Evolutionary conservation across 2,329 filamentous ascomycete genomes (phyloP).

Genomic region (Leptographium flavum): DNA sequence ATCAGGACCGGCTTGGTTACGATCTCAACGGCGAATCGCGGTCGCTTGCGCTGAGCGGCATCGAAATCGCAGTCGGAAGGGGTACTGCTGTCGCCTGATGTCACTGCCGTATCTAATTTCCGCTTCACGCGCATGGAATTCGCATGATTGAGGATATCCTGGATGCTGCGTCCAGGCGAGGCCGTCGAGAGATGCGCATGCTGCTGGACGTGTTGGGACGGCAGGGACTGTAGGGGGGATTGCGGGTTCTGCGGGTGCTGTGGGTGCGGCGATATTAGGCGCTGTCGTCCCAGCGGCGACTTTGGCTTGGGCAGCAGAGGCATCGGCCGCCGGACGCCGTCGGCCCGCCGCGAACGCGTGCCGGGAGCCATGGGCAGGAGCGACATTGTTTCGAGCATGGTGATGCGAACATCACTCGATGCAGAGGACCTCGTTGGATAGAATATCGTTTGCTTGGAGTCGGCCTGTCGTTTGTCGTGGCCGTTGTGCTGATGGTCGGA

Average conservation of each 20-base stretch:
- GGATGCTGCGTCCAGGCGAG: slow-evolving; percentile 8
- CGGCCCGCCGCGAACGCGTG: slow-evolving; percentile 13
- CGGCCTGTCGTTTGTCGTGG: not conserved
- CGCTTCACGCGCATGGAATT: slow-evolving; percentile 8
- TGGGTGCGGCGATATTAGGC: not conserved
- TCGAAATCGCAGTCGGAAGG: not conserved
- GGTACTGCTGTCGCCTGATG: not conserved
- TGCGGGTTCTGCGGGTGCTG: not conserved
- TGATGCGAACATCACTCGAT: not conserved
- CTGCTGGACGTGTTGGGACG: not conserved
- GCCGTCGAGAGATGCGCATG: slow-evolving; percentile 4
- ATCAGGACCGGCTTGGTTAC: not conserved
- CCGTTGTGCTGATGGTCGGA: not conserved
- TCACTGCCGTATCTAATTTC: slow-evolving; percentile 4
- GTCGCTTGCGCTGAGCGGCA: slow-evolving; percentile 28
- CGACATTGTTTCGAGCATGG: slow-evolving; percentile 11
- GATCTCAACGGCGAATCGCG: slow-evolving; percentile 27
- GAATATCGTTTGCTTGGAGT: too few relatives aligned
- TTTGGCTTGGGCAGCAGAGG: slow-evolving; percentile 10
- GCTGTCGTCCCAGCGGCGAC: not conserved
- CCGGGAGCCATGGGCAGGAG: slow-evolving; percentile 12
- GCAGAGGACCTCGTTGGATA: not conserved
- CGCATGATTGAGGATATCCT: slow-evolving; percentile 10
- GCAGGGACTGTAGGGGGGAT: not conserved
- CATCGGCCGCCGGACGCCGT: slow-evolving; percentile 8